Percentiles rank a stretch among this genome's conserved stretches.
phyloP scores from a whole-genome alignment of 78 protist genomes.

The Thecamonas trahens region DNA sequence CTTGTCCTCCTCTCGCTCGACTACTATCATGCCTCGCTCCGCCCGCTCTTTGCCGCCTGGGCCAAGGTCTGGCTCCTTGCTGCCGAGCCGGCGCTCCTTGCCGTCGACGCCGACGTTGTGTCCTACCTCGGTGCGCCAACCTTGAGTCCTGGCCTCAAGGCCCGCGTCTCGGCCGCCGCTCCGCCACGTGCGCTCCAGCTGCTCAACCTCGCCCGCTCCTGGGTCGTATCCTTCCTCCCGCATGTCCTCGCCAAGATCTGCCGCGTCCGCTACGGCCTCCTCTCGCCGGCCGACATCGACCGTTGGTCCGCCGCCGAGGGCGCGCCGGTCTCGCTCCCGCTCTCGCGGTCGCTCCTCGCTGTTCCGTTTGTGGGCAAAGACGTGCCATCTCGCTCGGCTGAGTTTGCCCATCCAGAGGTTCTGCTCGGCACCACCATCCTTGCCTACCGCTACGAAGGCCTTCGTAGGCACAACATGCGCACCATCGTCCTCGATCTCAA shows the following conservation, averaged over 20 bases:
- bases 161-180: too few relatives aligned
- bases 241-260: conserved; percentile 45
- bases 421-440: conserved; percentile 45
- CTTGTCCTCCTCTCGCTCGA: conserved; percentile 25
- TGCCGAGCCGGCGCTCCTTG: neutral
- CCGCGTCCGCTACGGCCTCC: conserved; percentile 57
- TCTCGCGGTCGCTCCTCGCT: conserved; percentile 35
- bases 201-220: conserved; percentile 41
- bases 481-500: conserved; percentile 5
- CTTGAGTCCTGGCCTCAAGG: too few relatives aligned
- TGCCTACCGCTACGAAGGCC: conserved; percentile 41
- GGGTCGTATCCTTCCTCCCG: conserved; percentile 29
- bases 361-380: conserved; percentile 78
- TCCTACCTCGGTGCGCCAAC: too few relatives aligned
- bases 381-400: conserved; percentile 41
- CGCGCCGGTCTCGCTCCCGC: conserved; percentile 14
- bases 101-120: too few relatives aligned
- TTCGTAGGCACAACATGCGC: conserved; percentile 23
- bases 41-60: conserved; percentile 42
- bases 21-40: conserved; percentile 28
- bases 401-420: conserved; percentile 58
- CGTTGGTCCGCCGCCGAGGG: conserved; percentile 12
- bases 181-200: too few relatives aligned
- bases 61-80: conserved; percentile 39
- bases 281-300: too few relatives aligned